A percentile compares a stretch with the other conserved stretches of the same genome.
Conservation (phyloP, 2,329 filamentous ascomycete genomes). For the Penicillium polonicum region DNA sequence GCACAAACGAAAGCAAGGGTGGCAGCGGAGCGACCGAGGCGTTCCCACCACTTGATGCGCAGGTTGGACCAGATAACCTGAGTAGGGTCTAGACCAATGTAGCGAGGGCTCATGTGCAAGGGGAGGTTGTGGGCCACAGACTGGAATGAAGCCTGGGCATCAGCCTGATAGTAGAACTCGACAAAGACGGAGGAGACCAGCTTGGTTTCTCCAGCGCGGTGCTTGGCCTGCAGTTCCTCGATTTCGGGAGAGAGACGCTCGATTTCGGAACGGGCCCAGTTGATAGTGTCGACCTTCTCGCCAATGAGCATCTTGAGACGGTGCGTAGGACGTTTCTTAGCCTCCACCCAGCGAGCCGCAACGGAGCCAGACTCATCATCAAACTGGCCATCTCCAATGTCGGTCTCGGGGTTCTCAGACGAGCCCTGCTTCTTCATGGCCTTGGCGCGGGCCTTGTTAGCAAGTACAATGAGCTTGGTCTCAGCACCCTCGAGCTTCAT, state of each 20-base stretch:
- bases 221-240: slow-evolving; percentile 64
- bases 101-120: slow-evolving; percentile 80
- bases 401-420: slow-evolving; percentile 35
- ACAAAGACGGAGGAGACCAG: slow-evolving; percentile 80
- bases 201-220: slow-evolving; percentile 63
- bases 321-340: slow-evolving; percentile 74
- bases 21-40: slow-evolving; percentile 68
- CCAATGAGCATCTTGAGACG: slow-evolving; percentile 69
- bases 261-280: slow-evolving; percentile 79
- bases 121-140: slow-evolving; percentile 82
- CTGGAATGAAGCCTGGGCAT: slow-evolving; percentile 84
- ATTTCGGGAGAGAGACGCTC: slow-evolving; percentile 71
- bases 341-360: slow-evolving; percentile 71
- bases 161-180: slow-evolving; percentile 78
- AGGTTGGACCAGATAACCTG: slow-evolving; percentile 85
- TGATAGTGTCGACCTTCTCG: slow-evolving; percentile 91
- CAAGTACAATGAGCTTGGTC: slow-evolving; percentile 76
- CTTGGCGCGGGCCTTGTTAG: slow-evolving; percentile 71
- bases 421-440: slow-evolving; percentile 58
- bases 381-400: slow-evolving; percentile 50
- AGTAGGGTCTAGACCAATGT: slow-evolving; percentile 77
- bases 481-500: slow-evolving; percentile 84
- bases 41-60: slow-evolving; percentile 81
- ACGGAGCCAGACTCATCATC: slow-evolving; percentile 68
- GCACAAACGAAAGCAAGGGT: slow-evolving; percentile 71